Evolutionary conservation across 345 rosid species (phyloP).

Genomic region (Lepidium aucheri): DNA sequence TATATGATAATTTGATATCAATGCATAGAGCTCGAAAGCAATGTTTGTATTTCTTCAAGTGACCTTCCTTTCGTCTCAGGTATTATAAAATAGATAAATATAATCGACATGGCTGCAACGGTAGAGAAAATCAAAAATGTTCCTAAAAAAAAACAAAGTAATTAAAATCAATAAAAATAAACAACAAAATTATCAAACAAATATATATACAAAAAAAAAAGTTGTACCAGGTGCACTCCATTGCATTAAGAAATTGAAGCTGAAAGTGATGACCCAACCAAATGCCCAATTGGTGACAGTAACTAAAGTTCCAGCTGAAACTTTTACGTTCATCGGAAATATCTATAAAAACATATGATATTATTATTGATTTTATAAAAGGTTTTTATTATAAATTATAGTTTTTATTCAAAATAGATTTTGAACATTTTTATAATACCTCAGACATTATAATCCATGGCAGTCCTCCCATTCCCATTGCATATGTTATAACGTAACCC

Average conservation of each 20-base stretch:
- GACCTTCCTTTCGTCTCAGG: conserved; percentile 56
- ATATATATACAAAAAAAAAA: background rate
- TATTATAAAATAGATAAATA: conserved; percentile 37
- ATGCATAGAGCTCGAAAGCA: background rate
- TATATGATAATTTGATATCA: background rate
- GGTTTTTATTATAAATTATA: too few relatives aligned
- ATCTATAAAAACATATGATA: conserved; percentile 19
- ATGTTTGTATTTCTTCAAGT: conserved; percentile 44
- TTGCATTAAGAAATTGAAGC: conserved; percentile 39
- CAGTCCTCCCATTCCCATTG: conserved; percentile 45
- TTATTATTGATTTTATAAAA: too few relatives aligned
- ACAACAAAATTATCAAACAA: background rate
- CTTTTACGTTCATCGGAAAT: conserved; percentile 44
- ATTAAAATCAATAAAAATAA: background rate
- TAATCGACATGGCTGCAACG: conserved; percentile 1
- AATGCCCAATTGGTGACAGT: conserved; percentile 32
- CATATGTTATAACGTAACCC: conserved; percentile 30
- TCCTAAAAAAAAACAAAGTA: conserved; percentile 14
- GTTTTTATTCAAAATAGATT: too few relatives aligned
- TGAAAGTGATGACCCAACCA: conserved; percentile 38
- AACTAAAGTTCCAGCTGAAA: conserved; percentile 46
- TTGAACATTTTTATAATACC: conserved; percentile 23
- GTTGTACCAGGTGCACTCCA: conserved; percentile 40
- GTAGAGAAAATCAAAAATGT: conserved; percentile 37
- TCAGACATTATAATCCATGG: conserved; percentile 58